Conservation (phyloP, 345 rosid species). For the Gossypium sturtianum region DNA sequence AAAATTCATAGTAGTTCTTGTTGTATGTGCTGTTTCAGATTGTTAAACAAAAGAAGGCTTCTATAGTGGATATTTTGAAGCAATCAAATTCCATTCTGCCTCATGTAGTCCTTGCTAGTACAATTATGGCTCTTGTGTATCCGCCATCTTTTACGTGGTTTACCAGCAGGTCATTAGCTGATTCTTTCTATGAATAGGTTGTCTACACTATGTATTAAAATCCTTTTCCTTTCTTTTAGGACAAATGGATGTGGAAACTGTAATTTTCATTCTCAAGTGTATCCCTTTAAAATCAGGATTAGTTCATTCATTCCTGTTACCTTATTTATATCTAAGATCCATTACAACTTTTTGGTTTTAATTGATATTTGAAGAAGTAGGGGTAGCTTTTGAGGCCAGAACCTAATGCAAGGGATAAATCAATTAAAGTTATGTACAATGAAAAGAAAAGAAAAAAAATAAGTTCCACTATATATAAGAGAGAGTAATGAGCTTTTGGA, state of each 20-base stretch:
- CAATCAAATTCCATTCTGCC: conserved; percentile 76
- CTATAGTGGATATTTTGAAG: conserved; percentile 54
- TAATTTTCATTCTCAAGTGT: background rate
- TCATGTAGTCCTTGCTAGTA: conserved; percentile 80
- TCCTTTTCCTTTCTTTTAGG: background rate
- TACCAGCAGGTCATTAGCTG: conserved; percentile 55
- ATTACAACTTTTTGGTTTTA: background rate
- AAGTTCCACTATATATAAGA: background rate
- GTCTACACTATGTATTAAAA: background rate
- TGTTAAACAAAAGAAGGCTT: conserved; percentile 24
- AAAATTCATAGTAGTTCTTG: background rate
- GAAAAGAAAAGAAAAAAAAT: background rate
- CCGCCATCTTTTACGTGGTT: conserved; percentile 98
- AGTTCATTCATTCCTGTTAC: background rate
- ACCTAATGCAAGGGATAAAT: background rate
- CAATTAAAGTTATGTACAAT: background rate
- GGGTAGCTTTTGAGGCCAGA: background rate
- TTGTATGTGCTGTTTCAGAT: conserved; percentile 28
- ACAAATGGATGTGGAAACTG: background rate
- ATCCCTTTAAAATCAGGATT: background rate
- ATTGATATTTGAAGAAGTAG: background rate
- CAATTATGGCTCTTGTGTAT: conserved; percentile 76
- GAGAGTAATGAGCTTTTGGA: background rate
- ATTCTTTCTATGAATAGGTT: conserved; percentile 7
- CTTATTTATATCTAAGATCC: background rate